A percentile compares a stretch with the other conserved stretches of the same genome.
phyloP scores from a whole-genome alignment of 1,284 basidiomycete genomes.

The Puccinia hordei region DNA sequence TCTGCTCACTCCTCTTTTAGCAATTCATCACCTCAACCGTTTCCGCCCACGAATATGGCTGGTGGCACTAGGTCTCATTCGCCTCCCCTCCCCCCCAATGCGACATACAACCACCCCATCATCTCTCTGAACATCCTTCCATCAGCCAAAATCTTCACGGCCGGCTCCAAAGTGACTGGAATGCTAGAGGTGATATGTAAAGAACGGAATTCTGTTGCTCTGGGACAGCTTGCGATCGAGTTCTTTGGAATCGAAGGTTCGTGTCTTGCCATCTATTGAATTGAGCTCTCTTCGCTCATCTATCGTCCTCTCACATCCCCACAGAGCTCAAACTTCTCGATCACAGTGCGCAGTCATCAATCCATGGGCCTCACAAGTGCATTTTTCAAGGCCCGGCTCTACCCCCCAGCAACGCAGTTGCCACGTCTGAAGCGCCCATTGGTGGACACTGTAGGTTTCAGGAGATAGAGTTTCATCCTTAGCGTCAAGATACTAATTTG shows the following conservation, averaged over 20 bases:
- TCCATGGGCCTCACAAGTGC: conserved; percentile 53
- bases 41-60: not conserved
- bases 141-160: conserved; percentile 11
- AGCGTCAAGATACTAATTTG: not conserved
- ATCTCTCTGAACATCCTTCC: conserved; percentile 17
- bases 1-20: no score
- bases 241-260: conserved; percentile 32
- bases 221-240: conserved; percentile 45
- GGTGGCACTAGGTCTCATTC: conserved; percentile 43
- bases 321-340: conserved; percentile 56
- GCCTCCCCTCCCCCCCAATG: conserved; percentile 49
- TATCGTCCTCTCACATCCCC: not conserved
- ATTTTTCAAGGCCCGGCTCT: conserved; percentile 55
- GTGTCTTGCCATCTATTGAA: no score
- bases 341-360: conserved; percentile 56
- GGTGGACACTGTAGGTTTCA: conserved; percentile 48
- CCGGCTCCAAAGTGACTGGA: not conserved
- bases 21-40: no score
- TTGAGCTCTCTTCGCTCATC: no score
- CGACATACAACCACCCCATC: conserved; percentile 42
- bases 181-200: not conserved
- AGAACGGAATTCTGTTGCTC: conserved; percentile 32
- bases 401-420: conserved; percentile 56
- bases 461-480: no score
- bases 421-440: conserved; percentile 47